Evolutionary conservation across 306 rosid species (phyloP), one percentile per base, ranked within the genome.

Genomic region (Corylus avellana): DNA sequence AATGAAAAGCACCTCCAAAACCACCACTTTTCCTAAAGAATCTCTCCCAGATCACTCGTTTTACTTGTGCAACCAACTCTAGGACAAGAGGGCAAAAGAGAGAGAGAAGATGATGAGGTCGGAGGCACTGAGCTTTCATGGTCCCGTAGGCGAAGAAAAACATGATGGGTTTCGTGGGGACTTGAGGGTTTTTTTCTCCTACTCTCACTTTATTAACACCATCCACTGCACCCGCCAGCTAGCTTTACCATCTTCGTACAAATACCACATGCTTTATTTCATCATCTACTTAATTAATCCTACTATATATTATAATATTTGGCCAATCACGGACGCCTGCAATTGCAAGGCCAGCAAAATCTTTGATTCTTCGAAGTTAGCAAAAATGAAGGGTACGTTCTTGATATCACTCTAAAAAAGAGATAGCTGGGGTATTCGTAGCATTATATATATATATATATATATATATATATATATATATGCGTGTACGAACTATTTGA

Each of bases 41-140:
- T 72, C 63, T 72, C 77, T 29, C 74, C 44, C 8, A 5, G 72
- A 55, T 61, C 54, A 70, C 75, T 63, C 76, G 74, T 85, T 79
- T 82, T 77, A 76, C 76, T 75, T 74, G 77, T 83, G 81, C 85
- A 80, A 84, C 86, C 86, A 85, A 76, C 85, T 79, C 87, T 69
- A 72, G 80, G 84, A 85, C 82, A 79, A 71, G 75, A 50, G 59
- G 73, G 78, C 78, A 78, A 77, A 73, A 69, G 70, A 70, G 79
- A 70, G 79, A 70, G 84, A 77, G 73, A 83, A 77, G 73, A 83
- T 80, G 82, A 85, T 81, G 86, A 84, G 87, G 89, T 88, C 91
- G 89, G 91, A 83, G 91, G 69, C 85, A 85, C 91, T 85, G 86
- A 88, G 91, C 91, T 81, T 78, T 85, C 88, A 42, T 58, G 83